Base-by-base conservation (phyloP, 768 basidiomycete genomes). In the Pulveroboletus ravenelii region DNA sequence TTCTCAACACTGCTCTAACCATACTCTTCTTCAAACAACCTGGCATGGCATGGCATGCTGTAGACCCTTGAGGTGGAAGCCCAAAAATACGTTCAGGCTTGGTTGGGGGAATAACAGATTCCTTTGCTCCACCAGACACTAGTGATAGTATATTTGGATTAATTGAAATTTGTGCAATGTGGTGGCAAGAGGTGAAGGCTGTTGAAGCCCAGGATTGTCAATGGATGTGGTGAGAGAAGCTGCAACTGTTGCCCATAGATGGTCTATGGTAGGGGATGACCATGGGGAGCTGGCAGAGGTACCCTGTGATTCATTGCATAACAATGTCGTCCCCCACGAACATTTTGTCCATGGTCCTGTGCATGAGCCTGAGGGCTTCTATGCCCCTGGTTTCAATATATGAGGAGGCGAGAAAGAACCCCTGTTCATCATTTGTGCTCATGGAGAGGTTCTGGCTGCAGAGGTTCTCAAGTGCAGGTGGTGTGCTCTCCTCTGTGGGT, bases 331-430 rank as follows among this genome's bases (percentile, higher is more conserved):
- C 84, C 23, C 79, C 78, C 36, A 94, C 80, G 74, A 93, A 94
- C 27, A 84, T 76, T 66, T 95, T 93, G 71, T 95, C 91, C 78
- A 94, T 84, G 1, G 82, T 87, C 3, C 76, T 70, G 3, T 87
- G 81, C 89, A 96, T 94, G 46, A 93, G 73, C 34, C 82, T 76
- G n/a, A 97, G 81, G 0, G 87, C 89, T 45, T 85, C 80, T 1
- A 88, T 89, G 12, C 92, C 93, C 23, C 80, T 78, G 15, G 95
- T 76, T 65, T 97, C 94, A 60, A 93, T 89, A 1, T 88, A 80
- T 2, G 90, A 82, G 0, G 92, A 93, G 40, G 84, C 77, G 42
- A 95, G 76, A 70, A 89, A 96, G 62, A 96, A 97, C 53, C 89
- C 87, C 46, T 81, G 77, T 65, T 97, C 94, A 61, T 92, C 89